Conservation (phyloP, 2,329 filamentous ascomycete genomes). For the Penicillium sp. region DNA sequence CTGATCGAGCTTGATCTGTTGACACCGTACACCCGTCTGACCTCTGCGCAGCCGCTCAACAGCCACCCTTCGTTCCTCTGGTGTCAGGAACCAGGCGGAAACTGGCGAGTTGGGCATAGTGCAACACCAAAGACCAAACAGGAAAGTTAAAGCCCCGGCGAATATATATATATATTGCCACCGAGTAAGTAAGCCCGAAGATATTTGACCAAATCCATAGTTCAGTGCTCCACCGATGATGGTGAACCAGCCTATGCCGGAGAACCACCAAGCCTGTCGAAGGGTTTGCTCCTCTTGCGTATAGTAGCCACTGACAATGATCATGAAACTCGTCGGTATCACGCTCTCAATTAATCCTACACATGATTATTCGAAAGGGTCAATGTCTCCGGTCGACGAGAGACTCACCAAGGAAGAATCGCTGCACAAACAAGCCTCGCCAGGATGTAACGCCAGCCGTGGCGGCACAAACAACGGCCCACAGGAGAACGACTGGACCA, state of each 20-base stretch:
- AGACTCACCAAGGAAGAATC: slow-evolving; percentile 55
- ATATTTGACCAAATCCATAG: slow-evolving; percentile 66
- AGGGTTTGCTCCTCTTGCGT: slow-evolving; percentile 64
- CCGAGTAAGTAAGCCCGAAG: slow-evolving; percentile 51
- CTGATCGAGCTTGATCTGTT: slow-evolving; percentile 59
- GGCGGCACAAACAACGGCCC: slow-evolving; percentile 65
- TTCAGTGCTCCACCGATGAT: slow-evolving; percentile 63
- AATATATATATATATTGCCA: slow-evolving; percentile 73
- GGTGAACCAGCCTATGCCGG: slow-evolving; percentile 55
- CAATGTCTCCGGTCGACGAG: too few species aligned
- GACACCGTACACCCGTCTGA: slow-evolving; percentile 63
- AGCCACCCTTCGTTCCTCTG: slow-evolving; percentile 61
- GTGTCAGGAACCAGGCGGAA: slow-evolving; percentile 65
- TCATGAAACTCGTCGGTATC: slow-evolving; percentile 66
- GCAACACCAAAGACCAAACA: slow-evolving; percentile 65
- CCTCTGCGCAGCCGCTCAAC: slow-evolving; percentile 62
- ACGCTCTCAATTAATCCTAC: slow-evolving; percentile 60
- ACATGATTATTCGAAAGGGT: fast-evolving
- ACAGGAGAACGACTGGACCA: slow-evolving; percentile 56
- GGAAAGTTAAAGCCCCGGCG: slow-evolving; percentile 60
- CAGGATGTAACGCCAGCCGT: slow-evolving; percentile 65
- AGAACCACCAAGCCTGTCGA: slow-evolving; percentile 67
- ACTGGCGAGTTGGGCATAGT: slow-evolving; percentile 64
- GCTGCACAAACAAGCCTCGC: slow-evolving; percentile 63
- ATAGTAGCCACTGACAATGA: slow-evolving; percentile 60